Conservation (phyloP, 345 rosid species). For the Hirschfeldia incana region DNA sequence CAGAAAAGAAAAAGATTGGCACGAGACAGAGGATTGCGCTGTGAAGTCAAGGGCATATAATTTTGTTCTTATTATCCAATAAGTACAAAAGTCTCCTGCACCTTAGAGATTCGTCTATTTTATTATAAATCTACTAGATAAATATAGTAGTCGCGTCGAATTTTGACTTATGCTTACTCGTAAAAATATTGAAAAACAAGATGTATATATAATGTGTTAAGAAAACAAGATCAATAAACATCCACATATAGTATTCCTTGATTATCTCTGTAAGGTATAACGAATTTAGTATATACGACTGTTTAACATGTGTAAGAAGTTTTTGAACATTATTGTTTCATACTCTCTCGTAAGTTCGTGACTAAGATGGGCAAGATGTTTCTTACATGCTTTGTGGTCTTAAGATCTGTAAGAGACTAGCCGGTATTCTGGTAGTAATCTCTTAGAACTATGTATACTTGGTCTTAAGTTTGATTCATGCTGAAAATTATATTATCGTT, state of each 20-base stretch:
- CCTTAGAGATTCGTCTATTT: constrained; percentile 27
- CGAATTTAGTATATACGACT: not conserved
- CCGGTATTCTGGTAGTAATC: no score
- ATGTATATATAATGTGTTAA: no score
- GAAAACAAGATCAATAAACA: not conserved
- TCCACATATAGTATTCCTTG: not conserved
- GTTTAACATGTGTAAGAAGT: not conserved
- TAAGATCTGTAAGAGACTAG: no score
- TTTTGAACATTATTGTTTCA: not conserved
- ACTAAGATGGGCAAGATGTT: constrained; percentile 21
- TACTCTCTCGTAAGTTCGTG: constrained; percentile 1
- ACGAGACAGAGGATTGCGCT: constrained; percentile 33
- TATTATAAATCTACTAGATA: not conserved
- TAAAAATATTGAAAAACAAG: not conserved
- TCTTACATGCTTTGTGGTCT: no score
- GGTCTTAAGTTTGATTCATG: no score
- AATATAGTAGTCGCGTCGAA: not conserved
- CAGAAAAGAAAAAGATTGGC: constrained; percentile 20
- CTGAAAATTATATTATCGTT: no score
- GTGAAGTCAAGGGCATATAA: constrained; percentile 37
- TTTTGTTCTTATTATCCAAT: constrained; percentile 27
- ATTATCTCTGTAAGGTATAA: not conserved
- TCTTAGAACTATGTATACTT: no score
- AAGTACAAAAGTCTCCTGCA: constrained; percentile 42
- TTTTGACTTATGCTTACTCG: constrained; percentile 15